Evolutionary conservation across 345 rosid genomes (phyloP), one percentile per base, ranked within the genome.

Genomic region (Fremontodendron californicum): DNA sequence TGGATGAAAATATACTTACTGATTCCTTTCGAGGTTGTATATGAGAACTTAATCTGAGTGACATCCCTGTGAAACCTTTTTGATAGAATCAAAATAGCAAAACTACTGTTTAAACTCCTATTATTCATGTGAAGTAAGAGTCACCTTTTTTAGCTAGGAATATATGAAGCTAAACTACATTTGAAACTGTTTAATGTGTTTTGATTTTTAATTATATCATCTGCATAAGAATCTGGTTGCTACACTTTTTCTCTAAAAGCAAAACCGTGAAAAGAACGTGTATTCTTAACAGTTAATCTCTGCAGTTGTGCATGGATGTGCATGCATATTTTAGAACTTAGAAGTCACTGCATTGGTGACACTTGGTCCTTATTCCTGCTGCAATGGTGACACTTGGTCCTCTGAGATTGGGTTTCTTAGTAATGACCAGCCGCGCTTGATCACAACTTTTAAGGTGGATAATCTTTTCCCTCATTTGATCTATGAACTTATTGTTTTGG

Each of bases 331-430:
- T n/a, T n/a, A n/a, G n/a, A n/a, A n/a, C n/a, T n/a, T n/a, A n/a
- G n/a, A n/a, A n/a, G n/a, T n/a, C n/a, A n/a, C n/a, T n/a, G n/a
- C n/a, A 82, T 93, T 33, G 98, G 97, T 73, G 98, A 80, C 93
- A 69, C 85, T 94, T 5, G 98, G 98, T 79, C 98, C 93, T 29
- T 94, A 94, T 77, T 87, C 88, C 10, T 94, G 95, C 75, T 88
- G 89, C 93, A 97, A 77, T 94, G 97, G 0, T 97, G 93, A n/a
- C n/a, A n/a, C n/a, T n/a, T n/a, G n/a, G n/a, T n/a, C n/a, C n/a
- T n/a, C n/a, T n/a, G n/a, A n/a, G 90, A 92, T 94, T 52, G 98
- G 98, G 71, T 87, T 93, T 58, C 98, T 94, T 60, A 94, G 97
- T 60, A 87, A 93, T 71, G 86, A 88, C 2, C 97, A 93, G 58